Percentiles rank a stretch among this genome's conserved stretches.
Evolutionary conservation across 2,329 filamentous ascomycete genomes (phyloP).

Genomic region (Didymosphaeria variabile): DNA sequence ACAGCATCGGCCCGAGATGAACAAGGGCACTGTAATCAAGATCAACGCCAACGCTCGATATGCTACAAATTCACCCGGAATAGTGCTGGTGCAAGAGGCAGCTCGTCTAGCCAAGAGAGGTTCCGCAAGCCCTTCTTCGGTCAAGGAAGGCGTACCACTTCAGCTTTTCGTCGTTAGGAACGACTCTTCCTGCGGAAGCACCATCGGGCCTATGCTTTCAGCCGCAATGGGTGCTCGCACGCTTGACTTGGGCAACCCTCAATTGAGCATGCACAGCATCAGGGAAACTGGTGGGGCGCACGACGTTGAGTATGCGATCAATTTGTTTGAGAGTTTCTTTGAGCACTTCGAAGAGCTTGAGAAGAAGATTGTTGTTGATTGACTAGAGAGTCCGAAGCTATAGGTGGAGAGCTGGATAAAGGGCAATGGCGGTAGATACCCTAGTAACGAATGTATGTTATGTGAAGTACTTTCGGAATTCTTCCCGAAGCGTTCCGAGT

Average conservation of each 20-base stretch:
- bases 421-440: conserved; percentile 19
- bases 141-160: conserved; percentile 77
- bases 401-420: conserved; percentile 16
- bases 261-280: conserved; percentile 97
- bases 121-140: conserved; percentile 50
- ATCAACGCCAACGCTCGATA: conserved; percentile 98
- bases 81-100: conserved; percentile 89
- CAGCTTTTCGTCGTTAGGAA: conserved; percentile 97
- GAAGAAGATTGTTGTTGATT: conserved; percentile 85
- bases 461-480: conserved; percentile 12
- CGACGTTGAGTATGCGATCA: conserved; percentile 86
- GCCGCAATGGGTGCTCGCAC: conserved; percentile 87
- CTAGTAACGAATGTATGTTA: conserved; percentile 5
- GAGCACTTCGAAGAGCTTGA: conserved; percentile 84
- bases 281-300: conserved; percentile 89
- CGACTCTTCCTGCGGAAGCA: conserved; percentile 92
- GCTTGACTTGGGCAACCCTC: conserved; percentile 90
- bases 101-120: conserved; percentile 68
- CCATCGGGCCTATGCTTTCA: conserved; percentile 95
- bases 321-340: conserved; percentile 88
- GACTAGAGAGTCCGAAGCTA: conserved; percentile 41
- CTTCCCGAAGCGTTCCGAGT: conserved; percentile 18
- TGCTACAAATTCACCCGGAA: conserved; percentile 94
- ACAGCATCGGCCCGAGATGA: conserved; percentile 92
- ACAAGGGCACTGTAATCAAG: conserved; percentile 96